Percentiles rank a stretch among this genome's conserved stretches.
phyloP scores from a whole-genome alignment of 192 early-diverging fungal species.

The Coemansia sp. region DNA sequence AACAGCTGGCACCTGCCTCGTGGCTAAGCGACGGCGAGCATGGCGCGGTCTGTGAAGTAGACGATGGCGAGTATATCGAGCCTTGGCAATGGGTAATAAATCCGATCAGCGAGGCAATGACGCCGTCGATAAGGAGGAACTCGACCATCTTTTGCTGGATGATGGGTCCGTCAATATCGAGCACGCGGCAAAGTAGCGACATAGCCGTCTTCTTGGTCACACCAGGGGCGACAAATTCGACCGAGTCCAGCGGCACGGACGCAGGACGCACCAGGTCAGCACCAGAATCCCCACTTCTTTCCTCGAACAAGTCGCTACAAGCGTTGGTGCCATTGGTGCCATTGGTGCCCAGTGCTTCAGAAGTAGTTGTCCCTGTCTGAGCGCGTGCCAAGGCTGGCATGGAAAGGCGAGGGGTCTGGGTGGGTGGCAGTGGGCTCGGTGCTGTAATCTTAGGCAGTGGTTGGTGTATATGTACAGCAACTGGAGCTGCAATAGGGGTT shows the following conservation, averaged over 20 bases:
- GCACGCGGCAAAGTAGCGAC: conserved; percentile 46
- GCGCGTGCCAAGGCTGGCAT: background rate
- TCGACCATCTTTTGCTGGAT: conserved; percentile 56
- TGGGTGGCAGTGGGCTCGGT: background rate
- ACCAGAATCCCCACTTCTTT: conserved; percentile 2
- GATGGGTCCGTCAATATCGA: conserved; percentile 51
- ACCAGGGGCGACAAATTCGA: conserved; percentile 51
- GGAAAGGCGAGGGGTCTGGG: background rate
- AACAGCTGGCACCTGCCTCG: background rate
- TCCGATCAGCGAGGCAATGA: conserved; percentile 50
- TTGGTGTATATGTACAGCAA: background rate
- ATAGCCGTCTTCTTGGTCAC: conserved; percentile 47
- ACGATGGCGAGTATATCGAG: conserved; percentile 38
- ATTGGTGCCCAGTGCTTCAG: background rate
- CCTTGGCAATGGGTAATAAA: conserved; percentile 50
- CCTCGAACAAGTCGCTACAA: background rate
- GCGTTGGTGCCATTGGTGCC: background rate
- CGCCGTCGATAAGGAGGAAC: conserved; percentile 54
- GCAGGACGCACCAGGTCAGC: conserved; percentile 12
- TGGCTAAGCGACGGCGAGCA: conserved; percentile 31
- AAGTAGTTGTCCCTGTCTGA: background rate
- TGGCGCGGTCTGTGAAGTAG: conserved; percentile 28
- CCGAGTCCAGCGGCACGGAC: conserved; percentile 32
- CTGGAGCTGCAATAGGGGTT: background rate
- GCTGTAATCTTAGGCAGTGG: background rate